phyloP scores from a whole-genome alignment of 176 grass and related monocot genomes.

The Echinochloa phyllopogon region DNA sequence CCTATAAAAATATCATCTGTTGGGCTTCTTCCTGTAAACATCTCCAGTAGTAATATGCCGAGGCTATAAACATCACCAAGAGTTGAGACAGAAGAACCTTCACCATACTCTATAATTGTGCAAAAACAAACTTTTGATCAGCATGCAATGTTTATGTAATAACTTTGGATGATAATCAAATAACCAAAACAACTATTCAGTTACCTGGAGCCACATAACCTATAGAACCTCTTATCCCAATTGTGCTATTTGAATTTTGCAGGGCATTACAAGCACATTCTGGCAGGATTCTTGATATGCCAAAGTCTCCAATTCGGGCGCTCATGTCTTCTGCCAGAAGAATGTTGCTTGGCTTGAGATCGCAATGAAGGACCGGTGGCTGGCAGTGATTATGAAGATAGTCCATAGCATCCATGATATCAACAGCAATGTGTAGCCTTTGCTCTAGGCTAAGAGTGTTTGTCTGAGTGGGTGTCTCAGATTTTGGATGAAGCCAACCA shows the following conservation, averaged over 20 bases:
- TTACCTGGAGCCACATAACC: slow-evolving; percentile 62
- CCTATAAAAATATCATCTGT: slow-evolving; percentile 23
- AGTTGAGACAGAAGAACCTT: neutral
- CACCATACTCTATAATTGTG: slow-evolving; percentile 12
- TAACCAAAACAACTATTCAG: neutral
- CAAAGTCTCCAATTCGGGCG: slow-evolving; percentile 56
- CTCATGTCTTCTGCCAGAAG: slow-evolving; percentile 63
- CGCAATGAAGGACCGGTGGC: slow-evolving; percentile 52
- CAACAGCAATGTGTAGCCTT: slow-evolving; percentile 18
- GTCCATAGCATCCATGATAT: slow-evolving; percentile 35
- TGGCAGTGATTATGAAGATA: slow-evolving; percentile 43
- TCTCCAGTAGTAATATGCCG: slow-evolving; percentile 37
- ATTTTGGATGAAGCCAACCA: slow-evolving; percentile 46
- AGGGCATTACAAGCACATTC: slow-evolving; percentile 4
- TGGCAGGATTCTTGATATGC: slow-evolving; percentile 47
- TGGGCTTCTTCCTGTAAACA: slow-evolving; percentile 42
- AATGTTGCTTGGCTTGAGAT: slow-evolving; percentile 67
- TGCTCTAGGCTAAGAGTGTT: slow-evolving; percentile 33
- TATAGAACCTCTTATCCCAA: slow-evolving; percentile 47
- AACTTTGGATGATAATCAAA: neutral
- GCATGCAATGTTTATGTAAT: neutral
- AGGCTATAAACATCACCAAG: slow-evolving; percentile 32
- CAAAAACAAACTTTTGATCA: no score
- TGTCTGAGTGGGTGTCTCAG: neutral
- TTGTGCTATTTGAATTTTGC: slow-evolving; percentile 12